A percentile compares a stretch with the other conserved stretches of the same genome.
Conservation (phyloP, 139 green algal species). For the Volvox africanus region DNA sequence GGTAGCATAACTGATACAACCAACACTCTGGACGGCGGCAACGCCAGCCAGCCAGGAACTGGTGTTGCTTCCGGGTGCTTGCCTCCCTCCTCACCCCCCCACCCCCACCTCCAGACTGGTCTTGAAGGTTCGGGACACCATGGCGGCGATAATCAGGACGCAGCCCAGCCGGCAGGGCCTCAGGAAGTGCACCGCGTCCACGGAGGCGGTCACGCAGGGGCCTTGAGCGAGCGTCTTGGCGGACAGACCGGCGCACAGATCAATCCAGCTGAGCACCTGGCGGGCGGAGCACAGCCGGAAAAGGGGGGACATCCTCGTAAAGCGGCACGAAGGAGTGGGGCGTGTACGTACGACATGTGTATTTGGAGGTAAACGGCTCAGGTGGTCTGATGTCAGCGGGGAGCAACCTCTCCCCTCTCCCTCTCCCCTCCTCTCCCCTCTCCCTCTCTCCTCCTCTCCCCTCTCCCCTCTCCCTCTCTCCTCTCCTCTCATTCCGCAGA, state of each 20-base stretch:
- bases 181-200: slow-evolving; percentile 71
- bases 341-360: too few relatives aligned
- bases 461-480: not conserved
- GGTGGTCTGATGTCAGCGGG: not conserved
- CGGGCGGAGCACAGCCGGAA: too few relatives aligned
- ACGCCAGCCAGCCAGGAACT: too few relatives aligned
- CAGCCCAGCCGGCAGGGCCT: slow-evolving; percentile 48
- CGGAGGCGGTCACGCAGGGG: slow-evolving; percentile 81
- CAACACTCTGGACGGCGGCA: too few relatives aligned
- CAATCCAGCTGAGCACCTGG: slow-evolving; percentile 89
- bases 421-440: not conserved
- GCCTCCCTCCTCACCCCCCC: not conserved
- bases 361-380: not conserved
- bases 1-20: too few relatives aligned
- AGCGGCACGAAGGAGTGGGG: too few relatives aligned
- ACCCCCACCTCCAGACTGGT: slow-evolving; percentile 78
- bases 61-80: too few relatives aligned
- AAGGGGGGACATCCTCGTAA: too few relatives aligned
- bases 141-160: slow-evolving; percentile 85
- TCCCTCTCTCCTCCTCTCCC: not conserved
- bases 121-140: slow-evolving; percentile 86
- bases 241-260: slow-evolving; percentile 83
- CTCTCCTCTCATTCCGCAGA: too few relatives aligned
- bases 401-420: not conserved
- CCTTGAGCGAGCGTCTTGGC: slow-evolving; percentile 84